Percentiles rank a stretch among this genome's conserved stretches.
phyloP scores from a whole-genome alignment of 768 basidiomycete genomes.

The Coprinopsis strossmayeri region DNA sequence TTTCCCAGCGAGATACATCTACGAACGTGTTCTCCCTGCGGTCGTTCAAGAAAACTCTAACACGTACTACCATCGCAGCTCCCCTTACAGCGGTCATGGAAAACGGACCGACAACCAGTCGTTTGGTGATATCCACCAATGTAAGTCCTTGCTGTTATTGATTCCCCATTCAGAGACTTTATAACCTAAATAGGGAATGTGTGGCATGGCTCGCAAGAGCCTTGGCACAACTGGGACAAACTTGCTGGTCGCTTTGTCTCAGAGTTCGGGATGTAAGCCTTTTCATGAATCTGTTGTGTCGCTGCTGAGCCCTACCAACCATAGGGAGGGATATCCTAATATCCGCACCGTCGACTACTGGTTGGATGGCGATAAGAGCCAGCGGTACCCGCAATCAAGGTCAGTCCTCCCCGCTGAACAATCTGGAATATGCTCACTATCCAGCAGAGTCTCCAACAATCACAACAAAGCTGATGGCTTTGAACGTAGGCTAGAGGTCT shows the following conservation, averaged over 20 bases:
- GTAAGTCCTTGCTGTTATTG: slow-evolving; percentile 30
- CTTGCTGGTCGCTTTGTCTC: slow-evolving; percentile 90
- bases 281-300: not conserved
- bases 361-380: slow-evolving; percentile 65
- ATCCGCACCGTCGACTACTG: slow-evolving; percentile 86
- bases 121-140: slow-evolving; percentile 89
- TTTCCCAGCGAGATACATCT: slow-evolving; percentile 88
- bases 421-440: not conserved
- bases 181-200: slow-evolving; percentile 62
- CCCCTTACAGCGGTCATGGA: slow-evolving; percentile 82
- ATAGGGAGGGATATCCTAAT: slow-evolving; percentile 89
- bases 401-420: slow-evolving; percentile 18
- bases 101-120: slow-evolving; percentile 65
- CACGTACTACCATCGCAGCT: slow-evolving; percentile 77
- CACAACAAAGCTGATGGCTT: slow-evolving; percentile 93
- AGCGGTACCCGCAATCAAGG: slow-evolving; percentile 88
- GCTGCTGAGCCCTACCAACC: no score
- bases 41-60: slow-evolving; percentile 60
- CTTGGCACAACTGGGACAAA: slow-evolving; percentile 92
- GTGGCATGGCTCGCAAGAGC: slow-evolving; percentile 90
- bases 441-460: slow-evolving; percentile 52
- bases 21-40: slow-evolving; percentile 77
- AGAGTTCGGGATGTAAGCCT: slow-evolving; percentile 82
- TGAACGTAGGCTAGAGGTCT: slow-evolving; percentile 74
- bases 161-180: not conserved